These are phyloP conservation scores for Ailanthus altissimus DNA, from an alignment of 345 rosid species.

Conservation along the genomic window DNA sequence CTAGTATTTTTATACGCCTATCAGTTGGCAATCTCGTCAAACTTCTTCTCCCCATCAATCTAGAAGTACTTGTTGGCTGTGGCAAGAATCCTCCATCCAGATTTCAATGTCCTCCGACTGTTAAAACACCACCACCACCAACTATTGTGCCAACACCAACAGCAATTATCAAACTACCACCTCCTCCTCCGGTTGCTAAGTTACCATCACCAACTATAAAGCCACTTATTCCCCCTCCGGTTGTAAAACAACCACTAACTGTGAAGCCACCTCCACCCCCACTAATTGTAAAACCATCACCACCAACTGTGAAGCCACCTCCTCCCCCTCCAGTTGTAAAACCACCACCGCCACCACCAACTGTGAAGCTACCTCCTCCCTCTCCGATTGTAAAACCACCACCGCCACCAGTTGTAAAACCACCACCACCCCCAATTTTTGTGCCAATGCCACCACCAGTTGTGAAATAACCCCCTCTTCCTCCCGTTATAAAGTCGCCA, in stretches of 20 bases:
- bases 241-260: not conserved
- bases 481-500: conserved; percentile 13
- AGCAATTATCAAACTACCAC: no score
- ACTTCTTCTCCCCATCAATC: no score
- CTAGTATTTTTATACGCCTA: no score
- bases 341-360: conserved; percentile 26
- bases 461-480: conserved; percentile 13
- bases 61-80: no score
- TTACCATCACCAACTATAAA: no score
- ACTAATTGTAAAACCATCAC: conserved; percentile 16
- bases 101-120: no score
- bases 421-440: conserved; percentile 16
- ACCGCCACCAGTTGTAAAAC: conserved; percentile 22
- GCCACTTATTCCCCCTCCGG: conserved; percentile 2
- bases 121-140: no score
- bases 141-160: no score
- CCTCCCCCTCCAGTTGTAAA: conserved; percentile 24
- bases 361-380: not conserved
- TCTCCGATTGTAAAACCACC: not conserved
- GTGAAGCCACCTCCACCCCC: conserved; percentile 20
- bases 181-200: no score
- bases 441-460: not conserved
- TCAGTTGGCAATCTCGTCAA: no score
- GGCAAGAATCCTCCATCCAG: no score
- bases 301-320: conserved; percentile 4